Base-by-base conservation (phyloP, 257 asterid species). In the Solanum neorickii region DNA sequence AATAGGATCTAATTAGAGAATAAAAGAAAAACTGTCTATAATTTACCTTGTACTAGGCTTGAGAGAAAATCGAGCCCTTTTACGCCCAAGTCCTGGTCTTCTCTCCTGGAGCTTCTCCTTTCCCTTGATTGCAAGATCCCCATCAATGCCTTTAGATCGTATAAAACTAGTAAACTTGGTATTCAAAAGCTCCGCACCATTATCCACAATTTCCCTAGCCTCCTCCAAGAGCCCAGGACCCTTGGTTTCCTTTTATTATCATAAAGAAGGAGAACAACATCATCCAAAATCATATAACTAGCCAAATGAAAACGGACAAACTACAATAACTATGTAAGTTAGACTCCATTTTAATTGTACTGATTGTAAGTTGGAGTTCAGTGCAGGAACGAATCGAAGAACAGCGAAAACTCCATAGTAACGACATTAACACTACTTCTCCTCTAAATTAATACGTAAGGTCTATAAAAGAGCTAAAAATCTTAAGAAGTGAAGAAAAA, bases 51-150 rank as follows among this genome's bases (percentile, higher is more conserved):
- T 35, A 39, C 44, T 88, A 74, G 93, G 89, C 94, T 87, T 94
- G 90, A 97, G 85, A 62, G 96, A 70, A 89, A 97, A 95, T 62
- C 90, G 86, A 88, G 95, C 90, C 88, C 93, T 93, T 91, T 92
- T 95, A 16, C 94, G 94, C 84, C 92, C 97, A 86, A 89, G 90
- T 56, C 96, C 98, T 39, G 93, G 98, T 85, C 99, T 95, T 89
- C 92, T 90, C 84, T 93, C 96, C 90, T 82, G 94, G 87, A 93
- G 92, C 87, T 87, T 92, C 87, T 91, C 94, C 89, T 92, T 93
- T 83, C 91, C 93, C 37, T 87, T 90, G 46, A 89, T 92, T 87
- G 89, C 29, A 72, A 87, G 90, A 85, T 91, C 90, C 27, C 82
- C 56, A 69, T 77, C 83, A 33, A 91, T 85, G 52, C 92, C 91